Percentiles rank a stretch among this genome's conserved stretches.
phyloP scores from a whole-genome alignment of 257 asterid species.

The Solanum boliviense region DNA sequence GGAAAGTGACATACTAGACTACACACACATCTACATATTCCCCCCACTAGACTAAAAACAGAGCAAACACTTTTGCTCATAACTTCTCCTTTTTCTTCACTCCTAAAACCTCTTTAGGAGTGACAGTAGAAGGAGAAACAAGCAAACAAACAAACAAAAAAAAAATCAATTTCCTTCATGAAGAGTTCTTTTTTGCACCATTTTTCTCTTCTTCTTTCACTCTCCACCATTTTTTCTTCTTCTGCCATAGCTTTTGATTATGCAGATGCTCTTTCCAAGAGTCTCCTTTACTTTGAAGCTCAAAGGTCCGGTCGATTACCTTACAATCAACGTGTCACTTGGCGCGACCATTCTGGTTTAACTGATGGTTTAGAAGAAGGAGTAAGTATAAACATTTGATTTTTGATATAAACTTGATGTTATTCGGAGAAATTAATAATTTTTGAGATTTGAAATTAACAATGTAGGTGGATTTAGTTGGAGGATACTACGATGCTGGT shows the following conservation, averaged over 20 bases:
- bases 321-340: constrained; percentile 19
- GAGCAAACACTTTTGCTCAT: not conserved
- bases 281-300: constrained; percentile 22
- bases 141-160: too few species aligned
- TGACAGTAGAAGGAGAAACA: not conserved
- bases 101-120: constrained; percentile 9
- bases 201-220: not conserved
- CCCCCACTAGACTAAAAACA: not conserved
- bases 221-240: not conserved
- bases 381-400: not conserved
- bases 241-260: constrained; percentile 6
- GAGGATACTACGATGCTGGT: constrained; percentile 57
- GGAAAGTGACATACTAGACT: not conserved
- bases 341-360: constrained; percentile 28
- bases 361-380: constrained; percentile 28
- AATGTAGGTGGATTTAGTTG: constrained; percentile 45
- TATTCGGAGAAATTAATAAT: not conserved
- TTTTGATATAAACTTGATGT: too few species aligned
- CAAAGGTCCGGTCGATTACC: constrained; percentile 31
- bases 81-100: constrained; percentile 1
- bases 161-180: not conserved
- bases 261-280: constrained; percentile 17
- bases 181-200: not conserved
- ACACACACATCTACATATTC: not conserved
- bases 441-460: not conserved